phyloP scores from a whole-genome alignment of 345 rosid species.

The Rhodamnia rubescens region DNA sequence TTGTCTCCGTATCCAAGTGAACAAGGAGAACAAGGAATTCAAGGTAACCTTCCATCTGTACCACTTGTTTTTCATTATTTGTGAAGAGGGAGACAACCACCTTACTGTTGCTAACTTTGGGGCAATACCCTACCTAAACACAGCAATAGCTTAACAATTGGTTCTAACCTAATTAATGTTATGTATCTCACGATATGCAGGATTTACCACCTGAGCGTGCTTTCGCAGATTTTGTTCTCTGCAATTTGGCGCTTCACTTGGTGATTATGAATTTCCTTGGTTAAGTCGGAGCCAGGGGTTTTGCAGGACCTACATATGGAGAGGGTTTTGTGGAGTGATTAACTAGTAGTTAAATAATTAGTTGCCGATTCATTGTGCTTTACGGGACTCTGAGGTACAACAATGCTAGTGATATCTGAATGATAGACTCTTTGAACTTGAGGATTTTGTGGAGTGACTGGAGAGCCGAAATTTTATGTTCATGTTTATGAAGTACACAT shows the following conservation, averaged over 20 bases:
- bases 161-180: not conserved
- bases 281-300: not conserved
- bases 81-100: not conserved
- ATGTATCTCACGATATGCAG: conserved; percentile 5
- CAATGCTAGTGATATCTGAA: not conserved
- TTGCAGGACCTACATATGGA: not conserved
- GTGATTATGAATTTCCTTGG: conserved; percentile 58
- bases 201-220: conserved; percentile 44
- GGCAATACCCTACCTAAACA: not conserved
- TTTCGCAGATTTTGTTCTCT: conserved; percentile 42
- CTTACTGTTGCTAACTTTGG: not conserved
- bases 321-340: not conserved
- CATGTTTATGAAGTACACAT: not conserved
- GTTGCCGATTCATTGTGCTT: not conserved
- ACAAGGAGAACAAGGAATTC: conserved; percentile 93
- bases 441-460: not conserved
- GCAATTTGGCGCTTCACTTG: conserved; percentile 47
- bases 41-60: not conserved
- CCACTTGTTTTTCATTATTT: not conserved
- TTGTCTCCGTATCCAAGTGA: conserved; percentile 98
- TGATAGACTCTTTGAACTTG: not conserved
- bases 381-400: not conserved
- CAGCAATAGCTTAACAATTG: not conserved
- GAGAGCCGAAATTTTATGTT: not conserved
- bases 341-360: not conserved